Conservation (phyloP, 345 rosid species). For the Angophora floribunda region DNA sequence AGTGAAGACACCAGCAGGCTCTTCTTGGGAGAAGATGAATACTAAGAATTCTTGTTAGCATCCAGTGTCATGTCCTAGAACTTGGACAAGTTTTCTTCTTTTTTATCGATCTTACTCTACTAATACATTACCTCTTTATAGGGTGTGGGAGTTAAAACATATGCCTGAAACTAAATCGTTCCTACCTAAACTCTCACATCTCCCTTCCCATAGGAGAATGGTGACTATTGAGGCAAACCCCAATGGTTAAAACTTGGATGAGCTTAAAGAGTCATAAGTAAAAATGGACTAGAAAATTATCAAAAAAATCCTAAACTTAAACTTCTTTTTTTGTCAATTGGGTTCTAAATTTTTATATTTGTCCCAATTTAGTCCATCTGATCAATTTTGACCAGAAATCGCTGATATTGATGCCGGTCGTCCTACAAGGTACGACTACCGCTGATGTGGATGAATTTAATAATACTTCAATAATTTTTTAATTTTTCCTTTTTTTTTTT, state of each 20-base stretch:
- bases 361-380: fast-evolving
- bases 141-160: too few relatives aligned
- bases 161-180: too few relatives aligned
- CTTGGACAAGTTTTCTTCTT: background rate
- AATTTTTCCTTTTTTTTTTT: too few relatives aligned
- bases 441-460: fast-evolving
- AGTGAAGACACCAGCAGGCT: background rate
- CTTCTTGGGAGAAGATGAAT: background rate
- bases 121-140: too few relatives aligned
- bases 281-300: background rate
- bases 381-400: fast-evolving
- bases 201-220: too few relatives aligned
- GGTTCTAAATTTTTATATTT: too few relatives aligned
- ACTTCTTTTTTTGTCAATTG: background rate
- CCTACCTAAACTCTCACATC: too few relatives aligned
- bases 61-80: background rate
- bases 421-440: fast-evolving
- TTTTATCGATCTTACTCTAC: too few relatives aligned
- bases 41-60: background rate
- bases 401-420: fast-evolving
- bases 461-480: too few relatives aligned
- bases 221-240: too few relatives aligned
- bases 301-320: too few relatives aligned
- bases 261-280: background rate
- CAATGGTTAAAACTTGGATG: background rate